These are phyloP conservation scores for Cryphonectria japonica DNA, from an alignment of 2,329 filamentous ascomycete species.

Conservation along the genomic window DNA sequence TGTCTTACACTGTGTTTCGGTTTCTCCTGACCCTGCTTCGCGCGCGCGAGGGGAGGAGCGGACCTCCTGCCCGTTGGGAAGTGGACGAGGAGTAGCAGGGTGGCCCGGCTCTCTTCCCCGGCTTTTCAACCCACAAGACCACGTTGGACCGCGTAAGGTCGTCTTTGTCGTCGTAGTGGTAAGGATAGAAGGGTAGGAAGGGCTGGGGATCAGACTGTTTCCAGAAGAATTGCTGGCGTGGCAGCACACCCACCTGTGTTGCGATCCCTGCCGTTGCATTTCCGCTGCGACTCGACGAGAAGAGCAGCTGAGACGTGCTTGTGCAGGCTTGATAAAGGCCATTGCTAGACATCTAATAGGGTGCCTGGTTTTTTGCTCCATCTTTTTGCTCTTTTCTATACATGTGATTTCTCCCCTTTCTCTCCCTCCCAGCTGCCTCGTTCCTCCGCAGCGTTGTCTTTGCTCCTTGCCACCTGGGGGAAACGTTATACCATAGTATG, in stretches of 20 bases:
- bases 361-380: neutral
- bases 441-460: neutral
- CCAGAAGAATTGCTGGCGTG: constrained; percentile 5
- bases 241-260: neutral
- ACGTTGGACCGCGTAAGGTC: neutral
- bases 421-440: neutral
- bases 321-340: neutral
- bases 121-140: neutral
- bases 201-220: neutral
- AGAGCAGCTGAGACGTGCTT: neutral
- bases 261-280: neutral
- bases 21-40: neutral
- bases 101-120: neutral
- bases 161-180: neutral
- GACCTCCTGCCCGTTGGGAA: constrained; percentile 6
- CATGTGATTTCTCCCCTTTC: neutral
- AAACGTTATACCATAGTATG: neutral
- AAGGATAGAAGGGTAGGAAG: neutral
- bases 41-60: neutral
- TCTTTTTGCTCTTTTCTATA: neutral
- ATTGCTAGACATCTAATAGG: neutral
- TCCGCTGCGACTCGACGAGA: neutral
- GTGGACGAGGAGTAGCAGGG: neutral
- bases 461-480: neutral
- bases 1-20: constrained; percentile 12